Evolutionary conservation across 805 yeast species (phyloP).

Genomic region (Scheffersomyces ergatensis): DNA sequence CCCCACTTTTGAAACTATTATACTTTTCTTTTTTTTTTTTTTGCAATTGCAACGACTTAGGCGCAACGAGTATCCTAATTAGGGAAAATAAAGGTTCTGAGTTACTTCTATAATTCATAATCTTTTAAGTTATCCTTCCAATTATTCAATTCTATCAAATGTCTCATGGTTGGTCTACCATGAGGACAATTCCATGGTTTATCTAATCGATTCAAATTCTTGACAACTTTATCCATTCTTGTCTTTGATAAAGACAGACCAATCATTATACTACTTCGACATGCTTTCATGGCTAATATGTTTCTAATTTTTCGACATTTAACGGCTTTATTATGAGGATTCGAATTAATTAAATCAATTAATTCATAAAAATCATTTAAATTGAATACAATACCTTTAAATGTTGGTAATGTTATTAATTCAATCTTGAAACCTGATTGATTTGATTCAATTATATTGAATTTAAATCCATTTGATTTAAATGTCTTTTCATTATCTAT

Average conservation of each 20-base stretch:
- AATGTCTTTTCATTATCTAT: slow-evolving; percentile 59
- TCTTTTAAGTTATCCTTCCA: slow-evolving; percentile 13
- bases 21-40: too few relatives aligned
- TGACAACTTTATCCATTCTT: slow-evolving; percentile 69
- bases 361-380: slow-evolving; percentile 73
- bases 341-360: slow-evolving; percentile 49
- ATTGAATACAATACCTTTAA: slow-evolving; percentile 68
- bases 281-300: slow-evolving; percentile 93
- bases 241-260: slow-evolving; percentile 63
- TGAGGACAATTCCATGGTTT: slow-evolving; percentile 98
- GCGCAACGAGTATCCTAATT: too few relatives aligned
- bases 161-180: slow-evolving; percentile 96
- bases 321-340: slow-evolving; percentile 20
- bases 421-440: slow-evolving; percentile 57
- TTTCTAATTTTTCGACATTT: slow-evolving; percentile 76
- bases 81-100: not conserved
- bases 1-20: too few relatives aligned
- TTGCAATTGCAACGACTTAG: too few relatives aligned
- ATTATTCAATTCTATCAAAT: slow-evolving; percentile 57
- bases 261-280: slow-evolving; percentile 91
- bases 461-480: slow-evolving; percentile 73
- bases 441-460: slow-evolving; percentile 47
- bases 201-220: slow-evolving; percentile 65
- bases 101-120: slow-evolving; percentile 9
- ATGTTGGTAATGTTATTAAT: slow-evolving; percentile 66